Evolutionary conservation across 2,329 filamentous ascomycete species (phyloP), one percentile per base, ranked within the genome.

Genomic region (Lachnellula hyalina): DNA sequence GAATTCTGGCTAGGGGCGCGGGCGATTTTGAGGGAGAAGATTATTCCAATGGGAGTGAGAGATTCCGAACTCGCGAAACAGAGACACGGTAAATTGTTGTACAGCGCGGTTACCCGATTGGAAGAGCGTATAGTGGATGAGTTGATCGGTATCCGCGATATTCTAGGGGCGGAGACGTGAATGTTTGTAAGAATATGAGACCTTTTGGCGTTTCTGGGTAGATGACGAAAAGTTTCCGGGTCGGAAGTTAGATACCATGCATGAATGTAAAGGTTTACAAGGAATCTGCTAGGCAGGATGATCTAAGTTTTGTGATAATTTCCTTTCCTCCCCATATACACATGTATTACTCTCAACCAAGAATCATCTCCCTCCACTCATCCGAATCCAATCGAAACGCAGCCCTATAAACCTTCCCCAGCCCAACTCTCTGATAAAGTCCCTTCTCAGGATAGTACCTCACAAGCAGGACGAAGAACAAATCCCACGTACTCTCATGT

Each of bases 1-100:
- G 90, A 96, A 62, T 89, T 88, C 61, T 90, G 90, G 79, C 74
- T 96, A 36, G 79, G 83, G 28, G 85, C 85, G 51, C 80, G 84
- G 55, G 83, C 83, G 61, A 74, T 86, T 52, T 74, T 96, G 53
- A 80, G 86, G 51, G 85, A 90, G 60, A 79, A 88, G 28, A 81
- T 96, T 47, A 76, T 92, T 49, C 84, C 91, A 0, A 77, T 88
- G 19, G 89, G 83, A 28, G 80, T 86, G 64, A 81, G 86, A 58
- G 91, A 96, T 72, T 75, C 81, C 44, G 85, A 85, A 61, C 85
- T 80, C 73, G 67, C 70, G 12, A 76, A 71, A 57, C 69, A 75
- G 61, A 75, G 73, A 55, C 28, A 11, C 28, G 36, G 36, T 17
- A 40, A 9, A 32, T 32, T 32, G 28, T 32, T 9, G 28, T 12